Percentiles rank a stretch among this genome's conserved stretches.
phyloP scores from a whole-genome alignment of 23 red algal species.

The Chondrus crispus region DNA sequence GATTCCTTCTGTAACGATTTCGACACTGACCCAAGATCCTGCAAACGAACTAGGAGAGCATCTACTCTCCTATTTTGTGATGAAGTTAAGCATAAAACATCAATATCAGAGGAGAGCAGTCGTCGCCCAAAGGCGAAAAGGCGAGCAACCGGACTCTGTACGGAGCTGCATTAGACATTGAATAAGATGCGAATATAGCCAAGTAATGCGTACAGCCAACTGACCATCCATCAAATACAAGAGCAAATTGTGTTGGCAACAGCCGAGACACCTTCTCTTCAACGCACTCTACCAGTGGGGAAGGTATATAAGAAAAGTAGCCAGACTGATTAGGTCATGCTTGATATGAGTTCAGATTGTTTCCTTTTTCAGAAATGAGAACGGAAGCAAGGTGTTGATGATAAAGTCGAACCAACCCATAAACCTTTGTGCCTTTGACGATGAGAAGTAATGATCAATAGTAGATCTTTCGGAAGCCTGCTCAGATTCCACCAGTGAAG shows the following conservation, averaged over 20 bases:
- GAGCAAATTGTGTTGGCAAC: not conserved
- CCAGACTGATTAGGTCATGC: too few species aligned
- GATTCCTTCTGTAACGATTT: slow-evolving; percentile 3
- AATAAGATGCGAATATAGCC: slow-evolving; percentile 15
- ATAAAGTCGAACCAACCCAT: too few species aligned
- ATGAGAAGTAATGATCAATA: too few species aligned
- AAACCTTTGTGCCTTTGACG: too few species aligned
- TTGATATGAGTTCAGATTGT: too few species aligned
- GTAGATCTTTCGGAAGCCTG: too few species aligned
- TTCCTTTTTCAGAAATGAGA: too few species aligned
- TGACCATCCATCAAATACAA: slow-evolving; percentile 30
- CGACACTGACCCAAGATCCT: not conserved
- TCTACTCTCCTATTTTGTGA: not conserved
- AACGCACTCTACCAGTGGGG: too few species aligned
- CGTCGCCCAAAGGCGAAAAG: slow-evolving; percentile 5
- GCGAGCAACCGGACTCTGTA: not conserved
- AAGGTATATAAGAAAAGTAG: too few species aligned
- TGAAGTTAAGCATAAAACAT: not conserved
- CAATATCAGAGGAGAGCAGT: not conserved
- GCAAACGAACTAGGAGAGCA: not conserved
- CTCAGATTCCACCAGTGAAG: not conserved
- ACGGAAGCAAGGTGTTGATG: too few species aligned
- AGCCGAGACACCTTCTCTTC: too few species aligned
- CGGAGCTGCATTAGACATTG: not conserved
- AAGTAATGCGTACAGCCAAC: slow-evolving; percentile 2